Evolutionary conservation across 2,329 filamentous ascomycete genomes (phyloP).

Genomic region (Cylindrodendrum hubeiense): DNA sequence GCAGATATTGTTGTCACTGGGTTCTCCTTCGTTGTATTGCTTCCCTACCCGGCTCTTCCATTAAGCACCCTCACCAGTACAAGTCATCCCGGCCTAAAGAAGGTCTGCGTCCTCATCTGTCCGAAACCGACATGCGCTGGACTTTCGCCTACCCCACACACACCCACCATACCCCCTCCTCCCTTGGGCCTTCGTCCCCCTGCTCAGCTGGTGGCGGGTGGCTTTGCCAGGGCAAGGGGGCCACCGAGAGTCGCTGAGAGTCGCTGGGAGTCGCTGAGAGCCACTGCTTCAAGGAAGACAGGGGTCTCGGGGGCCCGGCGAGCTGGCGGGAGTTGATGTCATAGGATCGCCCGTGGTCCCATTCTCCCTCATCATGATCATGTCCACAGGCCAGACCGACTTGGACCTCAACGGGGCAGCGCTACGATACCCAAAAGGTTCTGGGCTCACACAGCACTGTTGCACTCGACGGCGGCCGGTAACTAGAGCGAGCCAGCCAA

Average conservation of each 20-base stretch:
- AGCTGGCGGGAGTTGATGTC: constrained; percentile 41
- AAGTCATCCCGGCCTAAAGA: background rate
- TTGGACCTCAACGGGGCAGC: background rate
- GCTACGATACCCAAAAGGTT: background rate
- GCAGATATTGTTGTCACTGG: background rate
- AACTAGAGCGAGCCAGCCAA: background rate
- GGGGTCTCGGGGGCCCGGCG: constrained; percentile 20
- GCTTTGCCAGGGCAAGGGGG: constrained; percentile 34
- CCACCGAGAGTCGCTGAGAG: constrained; percentile 25
- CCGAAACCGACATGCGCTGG: constrained; percentile 2
- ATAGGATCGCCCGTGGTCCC: constrained; percentile 38
- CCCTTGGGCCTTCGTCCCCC: constrained; percentile 27
- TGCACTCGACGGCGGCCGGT: background rate
- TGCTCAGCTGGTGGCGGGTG: constrained; percentile 41
- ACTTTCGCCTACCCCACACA: constrained; percentile 23
- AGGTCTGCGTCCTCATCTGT: background rate
- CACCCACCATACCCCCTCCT: constrained; percentile 28
- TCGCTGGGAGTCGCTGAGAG: constrained; percentile 34
- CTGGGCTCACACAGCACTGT: background rate
- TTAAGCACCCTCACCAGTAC: background rate
- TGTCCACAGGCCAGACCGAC: background rate
- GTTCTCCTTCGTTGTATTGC: background rate
- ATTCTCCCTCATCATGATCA: constrained; percentile 6
- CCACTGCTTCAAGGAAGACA: constrained; percentile 36
- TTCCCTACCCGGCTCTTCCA: background rate